phyloP scores from a whole-genome alignment of 441 rosid genomes.

The Theobroma grandiflorum region DNA sequence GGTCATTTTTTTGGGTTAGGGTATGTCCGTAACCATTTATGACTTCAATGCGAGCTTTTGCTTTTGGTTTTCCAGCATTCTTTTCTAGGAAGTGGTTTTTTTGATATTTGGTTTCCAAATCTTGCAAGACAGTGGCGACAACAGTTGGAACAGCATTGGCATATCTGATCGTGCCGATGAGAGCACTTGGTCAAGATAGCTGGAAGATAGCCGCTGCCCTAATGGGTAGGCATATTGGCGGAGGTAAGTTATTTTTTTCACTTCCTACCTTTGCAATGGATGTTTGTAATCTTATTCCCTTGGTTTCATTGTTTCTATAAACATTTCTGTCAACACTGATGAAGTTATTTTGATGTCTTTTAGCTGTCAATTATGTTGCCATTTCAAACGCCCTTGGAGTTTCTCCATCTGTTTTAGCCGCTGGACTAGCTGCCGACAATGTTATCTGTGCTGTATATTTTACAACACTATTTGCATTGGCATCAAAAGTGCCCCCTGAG shows the following conservation, averaged over 20 bases:
- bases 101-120: slow-evolving; percentile 11
- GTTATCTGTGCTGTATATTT: slow-evolving; percentile 86
- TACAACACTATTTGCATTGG: slow-evolving; percentile 76
- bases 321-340: slow-evolving; percentile 16
- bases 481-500: slow-evolving; percentile 76
- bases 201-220: slow-evolving; percentile 99
- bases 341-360: slow-evolving; percentile 26
- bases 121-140: slow-evolving; percentile 66
- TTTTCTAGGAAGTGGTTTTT: background rate
- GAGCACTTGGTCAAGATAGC: slow-evolving; percentile 79
- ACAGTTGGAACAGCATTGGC: slow-evolving; percentile 78
- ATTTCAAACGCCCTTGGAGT: slow-evolving; percentile 71
- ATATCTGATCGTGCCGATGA: slow-evolving; percentile 81
- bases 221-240: slow-evolving; percentile 93
- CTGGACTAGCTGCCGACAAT: slow-evolving; percentile 91
- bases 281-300: background rate
- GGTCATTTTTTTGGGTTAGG: background rate
- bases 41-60: background rate
- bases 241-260: slow-evolving; percentile 55
- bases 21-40: background rate
- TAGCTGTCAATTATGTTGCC: slow-evolving; percentile 89
- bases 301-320: slow-evolving; percentile 7
- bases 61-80: background rate
- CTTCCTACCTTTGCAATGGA: background rate
- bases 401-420: slow-evolving; percentile 76